Base-by-base conservation (phyloP, 345 rosid species). In the Camelina neglecta region DNA sequence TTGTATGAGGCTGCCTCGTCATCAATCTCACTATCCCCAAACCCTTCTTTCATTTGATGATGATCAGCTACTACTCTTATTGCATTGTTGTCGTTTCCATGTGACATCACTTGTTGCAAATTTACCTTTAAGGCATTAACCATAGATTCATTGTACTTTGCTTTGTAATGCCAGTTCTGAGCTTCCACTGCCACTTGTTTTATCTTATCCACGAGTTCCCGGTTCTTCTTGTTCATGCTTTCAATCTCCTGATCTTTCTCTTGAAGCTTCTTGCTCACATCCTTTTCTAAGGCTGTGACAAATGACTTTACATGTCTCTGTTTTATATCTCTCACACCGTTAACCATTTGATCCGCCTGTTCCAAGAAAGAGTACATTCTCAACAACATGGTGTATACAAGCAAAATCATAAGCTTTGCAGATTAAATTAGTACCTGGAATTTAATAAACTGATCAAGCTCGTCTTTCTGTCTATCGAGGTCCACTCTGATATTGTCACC, bases 11-110 rank as follows among this genome's bases (percentile, higher is more conserved):
- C 87, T 21, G 95, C 85, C 58, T 89, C 93, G 72, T 92, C 93
- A 58, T 90, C 95, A 11, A 85, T 80, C 76, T 90, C 98, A 20
- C 87, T 90, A 54, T 93, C 98, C 48, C 98, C 96, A 56, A 87
- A 88, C 75, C 96, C 94, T 89, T 93, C 98, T 81, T 88, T 85
- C 51, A 81, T 86, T 79, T 87, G 94, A 23, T 86, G 90, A 18
- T 86, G 87, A 39, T 84, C 71, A 69, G 42, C 75, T 23, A 24
- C 15, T 53, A 54, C 48, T 50, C 67, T 74, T 38, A 9, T 18
- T 15, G 1, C 66, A 42, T 60, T 60, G 60, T 38, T 60, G 54
- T 51, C 53, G 57, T 69, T 87, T 29, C 94, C 93, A 78, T 86
- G 93, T 13, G 91, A 86, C 57, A 85, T 81, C 20, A 87, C 98